phyloP scores from a whole-genome alignment of 78 protist genomes.

The Isochrysis galbana region DNA sequence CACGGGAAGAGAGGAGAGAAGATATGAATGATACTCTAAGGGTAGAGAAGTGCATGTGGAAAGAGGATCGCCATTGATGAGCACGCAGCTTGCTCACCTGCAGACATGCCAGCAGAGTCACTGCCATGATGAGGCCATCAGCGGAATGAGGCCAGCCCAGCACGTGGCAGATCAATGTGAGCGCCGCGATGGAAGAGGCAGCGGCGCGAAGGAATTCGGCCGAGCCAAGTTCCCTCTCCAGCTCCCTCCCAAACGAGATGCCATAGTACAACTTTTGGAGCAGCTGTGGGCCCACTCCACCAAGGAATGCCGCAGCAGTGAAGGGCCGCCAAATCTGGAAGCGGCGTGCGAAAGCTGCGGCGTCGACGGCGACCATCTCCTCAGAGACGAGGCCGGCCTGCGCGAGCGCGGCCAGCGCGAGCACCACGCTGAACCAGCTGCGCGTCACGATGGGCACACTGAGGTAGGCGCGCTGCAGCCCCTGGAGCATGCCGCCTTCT shows the following conservation, averaged over 20 bases:
- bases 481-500: neutral
- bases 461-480: neutral
- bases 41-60: too few relatives aligned
- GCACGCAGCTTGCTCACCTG: too few relatives aligned
- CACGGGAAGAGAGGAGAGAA: too few relatives aligned
- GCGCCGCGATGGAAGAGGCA: neutral
- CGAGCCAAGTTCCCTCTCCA: neutral
- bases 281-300: neutral
- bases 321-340: conserved; percentile 19
- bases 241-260: neutral
- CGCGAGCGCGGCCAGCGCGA: neutral
- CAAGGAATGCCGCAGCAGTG: neutral
- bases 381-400: neutral
- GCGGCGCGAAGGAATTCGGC: neutral
- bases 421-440: neutral
- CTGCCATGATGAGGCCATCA: neutral
- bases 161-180: neutral
- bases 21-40: too few relatives aligned
- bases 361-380: neutral
- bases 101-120: neutral
- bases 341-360: neutral
- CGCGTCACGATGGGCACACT: neutral
- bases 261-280: neutral
- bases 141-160: neutral
- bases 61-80: too few relatives aligned